These are phyloP conservation scores for Gossypium mustelinum DNA, from an alignment of 345 rosid genomes.

Conservation along the genomic window DNA sequence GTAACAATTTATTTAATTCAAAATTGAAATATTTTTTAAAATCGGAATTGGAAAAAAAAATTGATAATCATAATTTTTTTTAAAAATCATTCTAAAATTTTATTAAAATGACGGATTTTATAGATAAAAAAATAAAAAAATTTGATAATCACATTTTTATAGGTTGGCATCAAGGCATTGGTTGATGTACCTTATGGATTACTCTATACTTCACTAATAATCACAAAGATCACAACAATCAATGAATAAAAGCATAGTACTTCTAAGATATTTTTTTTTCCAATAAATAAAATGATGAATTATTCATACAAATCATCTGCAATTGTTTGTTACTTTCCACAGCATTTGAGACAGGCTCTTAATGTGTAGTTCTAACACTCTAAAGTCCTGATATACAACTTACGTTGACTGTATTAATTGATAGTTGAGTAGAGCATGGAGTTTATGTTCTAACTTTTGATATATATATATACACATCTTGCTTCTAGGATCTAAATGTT, in stretches of 20 bases:
- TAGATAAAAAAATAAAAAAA: no score
- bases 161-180: no score
- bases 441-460: not conserved
- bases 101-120: no score
- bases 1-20: not conserved
- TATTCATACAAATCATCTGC: conserved; percentile 7
- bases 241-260: not conserved
- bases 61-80: no score
- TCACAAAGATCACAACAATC: no score
- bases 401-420: not conserved
- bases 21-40: not conserved
- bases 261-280: not conserved
- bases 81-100: no score
- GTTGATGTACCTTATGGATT: no score
- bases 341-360: not conserved
- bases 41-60: no score
- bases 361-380: not conserved
- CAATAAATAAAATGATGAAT: not conserved
- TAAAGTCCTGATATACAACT: conserved; percentile 5
- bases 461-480: not conserved
- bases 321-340: not conserved
- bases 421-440: not conserved
- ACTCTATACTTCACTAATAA: no score
- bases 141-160: no score
- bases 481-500: not conserved